phyloP scores from a whole-genome alignment of 176 grass and related monocot genomes.

The Eragrostis curvula region DNA sequence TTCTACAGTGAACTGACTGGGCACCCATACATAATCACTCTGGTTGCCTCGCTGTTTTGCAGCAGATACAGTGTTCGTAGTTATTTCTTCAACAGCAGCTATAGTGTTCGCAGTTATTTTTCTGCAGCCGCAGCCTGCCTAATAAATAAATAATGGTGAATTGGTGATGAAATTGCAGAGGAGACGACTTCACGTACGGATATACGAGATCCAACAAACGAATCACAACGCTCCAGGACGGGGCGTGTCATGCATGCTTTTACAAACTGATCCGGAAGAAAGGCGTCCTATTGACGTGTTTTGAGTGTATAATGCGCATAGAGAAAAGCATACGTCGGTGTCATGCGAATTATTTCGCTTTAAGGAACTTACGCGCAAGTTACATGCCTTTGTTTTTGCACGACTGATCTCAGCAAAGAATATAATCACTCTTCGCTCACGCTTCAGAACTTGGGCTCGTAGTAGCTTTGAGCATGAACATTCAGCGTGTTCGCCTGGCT shows the following conservation, averaged over 20 bases:
- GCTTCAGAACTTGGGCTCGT: neutral
- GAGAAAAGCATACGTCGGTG: neutral
- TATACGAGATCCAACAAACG: neutral
- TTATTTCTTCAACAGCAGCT: no score
- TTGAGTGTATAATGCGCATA: neutral
- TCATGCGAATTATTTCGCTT: neutral
- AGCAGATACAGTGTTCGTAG: no score
- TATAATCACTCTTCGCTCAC: neutral
- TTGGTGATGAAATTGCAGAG: neutral
- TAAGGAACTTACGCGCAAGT: neutral
- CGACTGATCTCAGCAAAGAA: neutral
- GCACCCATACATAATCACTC: no score
- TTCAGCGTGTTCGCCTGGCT: no score
- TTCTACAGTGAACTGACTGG: neutral
- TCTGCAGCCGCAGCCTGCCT: no score
- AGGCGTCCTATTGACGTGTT: neutral
- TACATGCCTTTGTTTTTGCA: neutral
- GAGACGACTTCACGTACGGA: neutral
- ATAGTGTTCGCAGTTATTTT: no score
- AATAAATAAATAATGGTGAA: neutral
- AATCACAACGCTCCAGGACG: neutral
- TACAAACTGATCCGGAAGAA: neutral
- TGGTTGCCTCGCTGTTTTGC: no score
- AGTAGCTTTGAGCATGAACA: neutral
- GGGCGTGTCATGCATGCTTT: neutral